phyloP scores from a whole-genome alignment of 768 basidiomycete genomes.

The Trametes cubensis region DNA sequence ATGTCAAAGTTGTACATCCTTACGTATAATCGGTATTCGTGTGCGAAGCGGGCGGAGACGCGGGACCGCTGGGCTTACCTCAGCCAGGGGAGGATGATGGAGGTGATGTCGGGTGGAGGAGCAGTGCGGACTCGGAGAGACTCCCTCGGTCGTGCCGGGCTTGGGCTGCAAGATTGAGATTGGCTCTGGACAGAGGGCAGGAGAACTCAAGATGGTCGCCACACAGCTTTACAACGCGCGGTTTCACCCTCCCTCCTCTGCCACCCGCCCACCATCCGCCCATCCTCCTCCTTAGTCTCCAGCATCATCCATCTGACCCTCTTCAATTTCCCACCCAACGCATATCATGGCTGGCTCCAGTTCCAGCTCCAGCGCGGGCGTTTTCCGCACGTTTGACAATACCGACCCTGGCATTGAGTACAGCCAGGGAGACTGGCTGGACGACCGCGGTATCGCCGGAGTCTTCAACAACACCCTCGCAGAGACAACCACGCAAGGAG shows the following conservation, averaged over 20 bases:
- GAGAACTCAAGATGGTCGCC: conserved; percentile 6
- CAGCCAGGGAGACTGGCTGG: conserved; percentile 9
- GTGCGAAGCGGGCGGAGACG: too few relatives aligned
- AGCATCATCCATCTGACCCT: not conserved
- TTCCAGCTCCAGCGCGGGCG: not conserved
- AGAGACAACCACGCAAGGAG: not conserved
- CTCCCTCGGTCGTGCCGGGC: not conserved
- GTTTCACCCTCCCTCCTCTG: not conserved
- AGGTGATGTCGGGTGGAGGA: not conserved
- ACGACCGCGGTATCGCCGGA: not conserved
- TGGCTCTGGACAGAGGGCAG: not conserved
- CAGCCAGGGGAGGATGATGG: too few relatives aligned
- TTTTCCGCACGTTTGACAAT: conserved; percentile 18
- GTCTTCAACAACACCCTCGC: conserved; percentile 19
- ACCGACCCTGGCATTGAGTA: conserved; percentile 15
- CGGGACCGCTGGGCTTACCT: too few relatives aligned
- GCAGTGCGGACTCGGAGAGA: not conserved
- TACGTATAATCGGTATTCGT: too few relatives aligned
- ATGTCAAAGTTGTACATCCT: too few relatives aligned
- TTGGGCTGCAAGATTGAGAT: not conserved
- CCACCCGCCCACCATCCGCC: not conserved
- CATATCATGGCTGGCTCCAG: not conserved
- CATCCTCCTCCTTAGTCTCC: not conserved
- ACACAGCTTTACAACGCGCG: conserved; percentile 6
- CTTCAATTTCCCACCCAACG: not conserved